Base-by-base conservation (phyloP, 2,329 filamentous ascomycete genomes). In the Aureobasidium sp. region DNA sequence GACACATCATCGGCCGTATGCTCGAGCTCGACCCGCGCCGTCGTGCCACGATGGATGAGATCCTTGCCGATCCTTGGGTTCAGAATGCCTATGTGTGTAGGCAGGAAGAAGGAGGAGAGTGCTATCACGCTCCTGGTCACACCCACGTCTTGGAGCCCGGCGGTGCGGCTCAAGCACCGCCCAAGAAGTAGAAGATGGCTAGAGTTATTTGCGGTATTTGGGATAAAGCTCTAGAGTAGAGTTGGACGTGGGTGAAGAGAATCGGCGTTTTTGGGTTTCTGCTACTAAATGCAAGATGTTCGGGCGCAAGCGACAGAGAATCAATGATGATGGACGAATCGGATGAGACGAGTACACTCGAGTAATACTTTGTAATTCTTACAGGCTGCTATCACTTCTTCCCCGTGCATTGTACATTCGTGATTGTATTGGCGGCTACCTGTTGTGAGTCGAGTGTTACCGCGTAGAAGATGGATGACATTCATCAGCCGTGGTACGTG, bases 1-100 rank as follows among this genome's bases (percentile, higher is more conserved):
- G 94, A 55, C 87, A 93, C 70, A 91, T 99, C 64, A 88, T 99
- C 60, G 87, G 90, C 46, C 83, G 89, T 61, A 99, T 99, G 94
- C 82, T 99, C 37, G 90, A 94, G 69, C 81, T 96, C 54, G 85
- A 96, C 68, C 90, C 92, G 0, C 87, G 84, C 69, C 87, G 88
- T 65, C 84, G 94, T 60, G 93, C 91, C 2, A 89, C 83, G 2
- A 87, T 99, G 78, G 81, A 87, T 25, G 91, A 99, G 69, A 89
- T 99, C 19, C 75, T 96, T 55, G 82, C 86, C 23, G 93, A 99
- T 70, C 85, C 87, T 17, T 99, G 94, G 94, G 85, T 97, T n/a
- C 84, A 85, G 50, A 86, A 87, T 67, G 90, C 89, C 33, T 79
- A 88, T 21, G 90, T 95, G 43, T 99, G 94, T 73, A 81, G 86